Base-by-base conservation (phyloP, 148 eudicot genomes). In the Mesembryanthemum crystallinum region DNA sequence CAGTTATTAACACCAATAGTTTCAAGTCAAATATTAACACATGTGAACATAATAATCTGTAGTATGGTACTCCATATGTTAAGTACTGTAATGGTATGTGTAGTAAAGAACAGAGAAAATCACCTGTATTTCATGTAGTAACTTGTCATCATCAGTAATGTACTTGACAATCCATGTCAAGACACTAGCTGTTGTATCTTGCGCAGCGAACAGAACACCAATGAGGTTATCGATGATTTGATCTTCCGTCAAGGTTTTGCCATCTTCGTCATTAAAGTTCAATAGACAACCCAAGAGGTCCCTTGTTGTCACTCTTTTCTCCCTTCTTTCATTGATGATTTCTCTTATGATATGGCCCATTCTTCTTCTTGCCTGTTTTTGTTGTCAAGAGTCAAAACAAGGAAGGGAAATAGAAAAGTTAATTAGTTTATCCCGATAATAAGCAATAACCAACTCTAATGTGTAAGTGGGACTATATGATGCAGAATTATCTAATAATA, bases 201-300 rank as follows among this genome's bases (percentile, higher is more conserved):
- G 98, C 57, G 97, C 97, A 24, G 98, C 98, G 52, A 93, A 93
- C 7, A 94, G 77, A 30, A 94, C 91, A 55, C 98, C 98, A 33
- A 94, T 88, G 42, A 94, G 79, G 74, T 91, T 94, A 72, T 94
- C 98, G 0, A 86, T 78, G 24, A 92, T 88, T 76, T 94, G 88
- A 62, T 87, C 86, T 32, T 89, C 91, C 0, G 73, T 84, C 55
- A 94, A 81, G 0, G 80, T 79, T 71, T 81, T 80, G 29, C 89
- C 93, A 39, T 82, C 76, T 71, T 87, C 87, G 45, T 88, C 88
- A 76, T 69, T 90, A 80, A 76, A 92, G 80, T 84, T 90, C 74
- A 94, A 71, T 24, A 94, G 79, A 68, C 83, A 83, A 20, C 88
- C 86, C 76, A 94, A 80, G 14, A 94, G 87, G 32, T 87, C 86